Conservation (phyloP, 768 basidiomycete genomes). For the Leucosporidium creatinivorum region DNA sequence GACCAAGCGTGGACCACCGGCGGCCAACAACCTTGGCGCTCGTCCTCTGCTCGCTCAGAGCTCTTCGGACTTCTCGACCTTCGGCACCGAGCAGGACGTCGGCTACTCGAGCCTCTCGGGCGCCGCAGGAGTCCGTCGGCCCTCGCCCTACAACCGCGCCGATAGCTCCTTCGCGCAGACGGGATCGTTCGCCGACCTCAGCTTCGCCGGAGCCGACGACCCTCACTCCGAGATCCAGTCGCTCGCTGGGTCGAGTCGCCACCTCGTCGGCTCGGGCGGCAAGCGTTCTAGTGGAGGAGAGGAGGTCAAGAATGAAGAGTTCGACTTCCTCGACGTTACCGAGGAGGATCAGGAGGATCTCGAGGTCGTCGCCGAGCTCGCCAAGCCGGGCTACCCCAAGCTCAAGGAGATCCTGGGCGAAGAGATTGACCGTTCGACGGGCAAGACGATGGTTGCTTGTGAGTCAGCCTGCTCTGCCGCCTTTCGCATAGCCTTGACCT, state of each 20-base stretch:
- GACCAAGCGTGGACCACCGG: slow-evolving; percentile 51
- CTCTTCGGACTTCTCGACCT: background rate
- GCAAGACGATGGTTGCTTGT: slow-evolving; percentile 63
- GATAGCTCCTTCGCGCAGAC: background rate
- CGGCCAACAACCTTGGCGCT: slow-evolving; percentile 54
- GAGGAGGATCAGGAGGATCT: slow-evolving; percentile 57
- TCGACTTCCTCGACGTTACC: slow-evolving; percentile 48
- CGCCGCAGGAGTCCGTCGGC: background rate
- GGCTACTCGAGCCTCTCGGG: background rate
- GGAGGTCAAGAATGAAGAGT: background rate
- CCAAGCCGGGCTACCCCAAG: slow-evolving; percentile 60
- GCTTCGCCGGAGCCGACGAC: background rate
- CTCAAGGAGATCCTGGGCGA: slow-evolving; percentile 57
- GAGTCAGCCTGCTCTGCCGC: slow-evolving; percentile 39
- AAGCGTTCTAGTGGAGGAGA: background rate
- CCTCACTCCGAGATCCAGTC: background rate
- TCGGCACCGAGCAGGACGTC: slow-evolving; percentile 1
- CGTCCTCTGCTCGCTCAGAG: slow-evolving; percentile 41
- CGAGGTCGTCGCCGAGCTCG: slow-evolving; percentile 55
- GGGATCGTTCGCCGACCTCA: background rate
- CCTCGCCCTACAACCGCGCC: background rate
- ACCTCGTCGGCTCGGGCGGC: background rate
- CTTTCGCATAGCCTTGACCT: background rate
- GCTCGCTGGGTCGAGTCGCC: background rate
- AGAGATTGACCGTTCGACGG: slow-evolving; percentile 54